These are phyloP conservation scores for Sarcocystis neurona DNA, from an alignment of 169 alveolate genomes.

Conservation along the genomic window DNA sequence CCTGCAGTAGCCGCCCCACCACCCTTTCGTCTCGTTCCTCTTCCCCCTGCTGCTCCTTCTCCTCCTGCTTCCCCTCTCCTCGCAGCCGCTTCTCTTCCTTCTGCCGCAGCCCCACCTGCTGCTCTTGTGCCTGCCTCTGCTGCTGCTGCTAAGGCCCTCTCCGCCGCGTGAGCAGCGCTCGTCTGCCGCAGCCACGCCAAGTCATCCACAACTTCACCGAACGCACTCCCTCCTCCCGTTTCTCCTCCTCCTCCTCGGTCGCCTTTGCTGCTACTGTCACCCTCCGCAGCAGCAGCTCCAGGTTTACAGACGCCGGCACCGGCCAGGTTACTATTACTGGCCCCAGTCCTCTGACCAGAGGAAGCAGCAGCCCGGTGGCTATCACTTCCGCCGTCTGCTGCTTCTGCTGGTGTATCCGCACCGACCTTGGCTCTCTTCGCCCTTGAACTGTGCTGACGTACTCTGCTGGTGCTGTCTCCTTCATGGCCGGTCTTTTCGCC, in stretches of 20 bases:
- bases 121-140: not conserved
- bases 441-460: too few species aligned
- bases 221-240: not conserved
- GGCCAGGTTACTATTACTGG: too few species aligned
- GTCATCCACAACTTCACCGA: slow-evolving; percentile 8
- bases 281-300: too few species aligned
- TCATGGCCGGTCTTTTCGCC: not conserved
- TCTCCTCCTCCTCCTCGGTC: not conserved
- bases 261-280: not conserved
- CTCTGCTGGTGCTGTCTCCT: not conserved
- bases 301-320: too few species aligned
- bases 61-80: not conserved
- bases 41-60: slow-evolving; percentile 2
- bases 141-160: not conserved
- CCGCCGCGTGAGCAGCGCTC: slow-evolving; percentile 25
- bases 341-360: too few species aligned
- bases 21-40: too few species aligned
- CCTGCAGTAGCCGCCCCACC: too few species aligned
- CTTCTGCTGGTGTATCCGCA: not conserved
- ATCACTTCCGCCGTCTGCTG: not conserved
- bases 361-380: too few species aligned
- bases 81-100: not conserved
- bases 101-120: not conserved
- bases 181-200: slow-evolving; percentile 36
- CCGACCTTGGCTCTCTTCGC: too few species aligned